A percentile compares a stretch with the other conserved stretches of the same genome.
Conservation (phyloP, 148 eudicot genomes). For the Salicornia ramosissima region DNA sequence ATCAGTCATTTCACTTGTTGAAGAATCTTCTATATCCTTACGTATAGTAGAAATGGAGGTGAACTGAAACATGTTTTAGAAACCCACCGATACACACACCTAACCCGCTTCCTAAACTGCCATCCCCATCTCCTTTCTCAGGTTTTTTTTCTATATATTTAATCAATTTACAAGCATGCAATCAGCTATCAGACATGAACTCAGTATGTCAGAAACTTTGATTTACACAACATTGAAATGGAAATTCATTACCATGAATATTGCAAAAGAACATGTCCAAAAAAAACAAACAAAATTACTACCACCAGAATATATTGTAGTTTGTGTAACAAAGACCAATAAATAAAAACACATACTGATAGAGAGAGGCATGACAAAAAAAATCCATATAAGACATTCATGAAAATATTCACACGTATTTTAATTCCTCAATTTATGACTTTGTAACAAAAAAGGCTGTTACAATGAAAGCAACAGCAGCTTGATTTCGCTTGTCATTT, state of each 20-base stretch:
- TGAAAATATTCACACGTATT: no score
- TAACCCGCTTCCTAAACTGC: no score
- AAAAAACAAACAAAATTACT: background rate
- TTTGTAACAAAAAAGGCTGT: background rate
- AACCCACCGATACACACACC: no score
- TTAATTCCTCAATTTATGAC: background rate
- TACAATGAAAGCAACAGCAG: background rate
- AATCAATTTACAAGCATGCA: conserved; percentile 2
- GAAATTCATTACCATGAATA: background rate
- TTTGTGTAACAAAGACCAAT: background rate
- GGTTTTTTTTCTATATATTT: background rate
- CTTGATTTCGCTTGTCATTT: background rate
- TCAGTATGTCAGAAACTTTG: background rate
- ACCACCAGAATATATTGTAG: background rate
- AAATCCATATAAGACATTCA: background rate
- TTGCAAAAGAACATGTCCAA: background rate
- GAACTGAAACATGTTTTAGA: no score
- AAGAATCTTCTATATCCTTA: no score
- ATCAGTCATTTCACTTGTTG: no score
- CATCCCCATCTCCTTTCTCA: background rate
- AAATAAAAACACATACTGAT: background rate
- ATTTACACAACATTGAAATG: no score
- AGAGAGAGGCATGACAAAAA: background rate
- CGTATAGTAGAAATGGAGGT: no score
- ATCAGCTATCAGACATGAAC: background rate